Evolutionary conservation across 306 rosid species (phyloP), one percentile per base, ranked within the genome.

Genomic region (Cucumis melo): DNA sequence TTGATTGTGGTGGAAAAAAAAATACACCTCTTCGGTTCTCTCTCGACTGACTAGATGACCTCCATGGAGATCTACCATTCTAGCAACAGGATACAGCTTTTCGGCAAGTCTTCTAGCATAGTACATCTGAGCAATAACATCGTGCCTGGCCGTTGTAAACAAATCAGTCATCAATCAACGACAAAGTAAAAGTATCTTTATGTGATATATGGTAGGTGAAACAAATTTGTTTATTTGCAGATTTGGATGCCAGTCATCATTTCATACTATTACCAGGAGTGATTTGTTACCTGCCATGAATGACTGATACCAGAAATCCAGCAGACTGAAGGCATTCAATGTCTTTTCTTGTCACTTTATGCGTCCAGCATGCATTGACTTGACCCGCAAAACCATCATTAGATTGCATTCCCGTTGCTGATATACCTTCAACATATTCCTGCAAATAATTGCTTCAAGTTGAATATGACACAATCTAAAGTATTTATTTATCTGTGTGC

Each of bases 21-120:
- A n/a, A 6, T 78, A 75, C 82, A 91, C 97, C 99, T 92, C 99
- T 82, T 89, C 93, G 0, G 89, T 79, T 82, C 91, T 91, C 83
- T 95, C 99, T 6, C 91, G 97, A 78, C 99, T 90, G 79, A 95
- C 99, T 75, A 95, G 83, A 86, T 95, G 99, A 74, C 96, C 99
- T 79, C 99, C 99, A 36, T 80, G 97, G 76, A 95, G 97, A 70
- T 92, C 96, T 51, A 92, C 89, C 97, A 95, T 88, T 86, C 97
- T 85, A 55, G 98, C 98, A 79, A 85, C 84, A 59, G 99, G 97
- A 44, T 92, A 80, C 72, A 95, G 82, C 82, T 87, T 95, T 82
- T 88, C 85, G 8, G 97, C 93, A 84, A 95, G 87, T 87, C 87
- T 89, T 84, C 85, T 85, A 41, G 93, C 99, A 75, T 92, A 34